These are phyloP conservation scores for Acer campestre DNA, from an alignment of 345 rosid genomes.

Conservation along the genomic window DNA sequence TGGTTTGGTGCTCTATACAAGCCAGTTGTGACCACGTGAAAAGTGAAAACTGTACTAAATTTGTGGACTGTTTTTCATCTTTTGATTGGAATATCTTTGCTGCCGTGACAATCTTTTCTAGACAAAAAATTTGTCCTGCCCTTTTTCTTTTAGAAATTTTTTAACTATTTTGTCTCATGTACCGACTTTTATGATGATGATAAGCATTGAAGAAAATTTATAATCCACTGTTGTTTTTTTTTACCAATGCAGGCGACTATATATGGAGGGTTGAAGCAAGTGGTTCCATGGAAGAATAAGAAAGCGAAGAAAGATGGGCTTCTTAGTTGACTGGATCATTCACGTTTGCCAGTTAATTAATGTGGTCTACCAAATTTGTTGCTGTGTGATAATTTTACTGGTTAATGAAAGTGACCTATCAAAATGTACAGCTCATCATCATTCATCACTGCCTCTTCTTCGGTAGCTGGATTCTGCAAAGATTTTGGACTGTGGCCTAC, in stretches of 20 bases:
- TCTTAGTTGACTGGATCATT: slow-evolving; percentile 28
- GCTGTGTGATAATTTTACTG: slow-evolving; percentile 1
- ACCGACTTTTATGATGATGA: no score
- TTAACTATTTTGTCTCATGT: no score
- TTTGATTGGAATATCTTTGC: background rate
- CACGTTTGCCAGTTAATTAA: background rate
- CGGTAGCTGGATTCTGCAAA: background rate
- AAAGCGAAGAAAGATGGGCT: slow-evolving; percentile 46
- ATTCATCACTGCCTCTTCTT: background rate
- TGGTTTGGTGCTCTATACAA: no score
- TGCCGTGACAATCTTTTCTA: background rate
- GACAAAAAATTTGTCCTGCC: background rate
- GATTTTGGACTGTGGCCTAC: background rate
- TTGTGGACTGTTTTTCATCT: background rate
- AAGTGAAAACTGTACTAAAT: background rate
- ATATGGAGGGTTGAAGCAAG: slow-evolving; percentile 71
- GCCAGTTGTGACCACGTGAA: background rate
- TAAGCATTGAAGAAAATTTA: no score
- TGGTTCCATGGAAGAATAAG: slow-evolving; percentile 60
- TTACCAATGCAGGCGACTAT: slow-evolving; percentile 47
- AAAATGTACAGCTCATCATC: slow-evolving; percentile 5
- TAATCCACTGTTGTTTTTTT: background rate
- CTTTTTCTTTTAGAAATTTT: background rate
- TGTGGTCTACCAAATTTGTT: background rate
- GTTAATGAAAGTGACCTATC: slow-evolving; percentile 19